These are phyloP conservation scores for Thelonectria discophora DNA, from an alignment of 2,329 filamentous ascomycete species.

Conservation along the genomic window DNA sequence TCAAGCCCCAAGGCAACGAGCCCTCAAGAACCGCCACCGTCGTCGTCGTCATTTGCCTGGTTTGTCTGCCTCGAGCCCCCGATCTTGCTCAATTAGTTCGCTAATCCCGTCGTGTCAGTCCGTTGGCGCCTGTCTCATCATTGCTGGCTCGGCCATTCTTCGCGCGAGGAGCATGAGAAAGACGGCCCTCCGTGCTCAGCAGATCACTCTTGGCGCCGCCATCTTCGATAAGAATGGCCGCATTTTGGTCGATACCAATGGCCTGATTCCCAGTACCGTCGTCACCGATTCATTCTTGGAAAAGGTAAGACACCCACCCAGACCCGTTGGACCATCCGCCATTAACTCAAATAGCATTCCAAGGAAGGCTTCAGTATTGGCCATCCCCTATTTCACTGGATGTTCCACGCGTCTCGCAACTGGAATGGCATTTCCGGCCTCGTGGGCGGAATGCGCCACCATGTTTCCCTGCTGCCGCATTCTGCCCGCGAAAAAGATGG, in stretches of 20 bases:
- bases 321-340: neutral
- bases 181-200: conserved; percentile 67
- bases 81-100: neutral
- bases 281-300: conserved; percentile 82
- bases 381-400: conserved; percentile 87
- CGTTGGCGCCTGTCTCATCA: conserved; percentile 66
- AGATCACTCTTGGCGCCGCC: conserved; percentile 67
- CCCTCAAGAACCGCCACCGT: conserved; percentile 72
- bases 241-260: conserved; percentile 75
- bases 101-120: conserved; percentile 55
- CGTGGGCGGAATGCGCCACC: conserved; percentile 75
- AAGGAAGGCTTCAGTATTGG: conserved; percentile 79
- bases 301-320: conserved; percentile 53
- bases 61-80: conserved; percentile 52
- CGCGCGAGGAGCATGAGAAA: conserved; percentile 61
- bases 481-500: conserved; percentile 35
- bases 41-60: conserved; percentile 76
- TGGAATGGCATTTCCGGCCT: conserved; percentile 76
- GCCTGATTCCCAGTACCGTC: conserved; percentile 74
- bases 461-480: conserved; percentile 64
- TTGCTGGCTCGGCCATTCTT: conserved; percentile 64
- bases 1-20: conserved; percentile 47
- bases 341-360: conserved; percentile 48
- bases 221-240: conserved; percentile 73
- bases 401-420: conserved; percentile 81